Evolutionary conservation across 345 rosid species (phyloP).

Genomic region (Eutrema heterophyllum): DNA sequence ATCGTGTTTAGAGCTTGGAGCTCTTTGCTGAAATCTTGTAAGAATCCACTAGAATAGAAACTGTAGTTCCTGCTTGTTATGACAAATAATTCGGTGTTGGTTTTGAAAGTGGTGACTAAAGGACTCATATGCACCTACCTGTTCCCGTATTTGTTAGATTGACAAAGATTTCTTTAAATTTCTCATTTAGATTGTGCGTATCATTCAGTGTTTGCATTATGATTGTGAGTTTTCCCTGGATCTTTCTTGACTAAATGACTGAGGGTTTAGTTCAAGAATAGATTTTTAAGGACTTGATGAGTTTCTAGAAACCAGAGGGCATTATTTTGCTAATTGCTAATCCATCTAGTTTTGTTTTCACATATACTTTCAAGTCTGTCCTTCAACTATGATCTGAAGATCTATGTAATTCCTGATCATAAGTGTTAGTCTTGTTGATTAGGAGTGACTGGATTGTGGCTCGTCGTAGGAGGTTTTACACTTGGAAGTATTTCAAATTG

Average conservation of each 20-base stretch:
- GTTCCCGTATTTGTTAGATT: background rate
- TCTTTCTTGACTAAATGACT: background rate
- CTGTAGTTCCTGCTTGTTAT: background rate
- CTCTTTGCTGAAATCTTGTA: background rate
- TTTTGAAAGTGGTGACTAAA: no score
- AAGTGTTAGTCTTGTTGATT: background rate
- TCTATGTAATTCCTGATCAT: background rate
- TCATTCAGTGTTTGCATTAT: background rate
- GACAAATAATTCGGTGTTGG: no score
- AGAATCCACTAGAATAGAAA: background rate
- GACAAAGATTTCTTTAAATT: background rate
- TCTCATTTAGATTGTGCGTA: background rate
- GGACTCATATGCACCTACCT: no score
- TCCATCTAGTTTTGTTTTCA: background rate
- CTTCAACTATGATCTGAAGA: background rate
- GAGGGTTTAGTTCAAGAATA: background rate
- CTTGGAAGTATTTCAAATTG: background rate
- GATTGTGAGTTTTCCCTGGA: background rate
- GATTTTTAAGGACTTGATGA: background rate
- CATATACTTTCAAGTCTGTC: background rate
- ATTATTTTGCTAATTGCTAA: background rate
- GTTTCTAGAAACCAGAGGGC: background rate
- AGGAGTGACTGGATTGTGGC: background rate
- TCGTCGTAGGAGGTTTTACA: background rate
- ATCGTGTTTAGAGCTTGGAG: background rate